Evolutionary conservation across 371 early-diverging fungal genomes (phyloP), one percentile per base, ranked within the genome.

Genomic region (Apophysomyces ossiformis): DNA sequence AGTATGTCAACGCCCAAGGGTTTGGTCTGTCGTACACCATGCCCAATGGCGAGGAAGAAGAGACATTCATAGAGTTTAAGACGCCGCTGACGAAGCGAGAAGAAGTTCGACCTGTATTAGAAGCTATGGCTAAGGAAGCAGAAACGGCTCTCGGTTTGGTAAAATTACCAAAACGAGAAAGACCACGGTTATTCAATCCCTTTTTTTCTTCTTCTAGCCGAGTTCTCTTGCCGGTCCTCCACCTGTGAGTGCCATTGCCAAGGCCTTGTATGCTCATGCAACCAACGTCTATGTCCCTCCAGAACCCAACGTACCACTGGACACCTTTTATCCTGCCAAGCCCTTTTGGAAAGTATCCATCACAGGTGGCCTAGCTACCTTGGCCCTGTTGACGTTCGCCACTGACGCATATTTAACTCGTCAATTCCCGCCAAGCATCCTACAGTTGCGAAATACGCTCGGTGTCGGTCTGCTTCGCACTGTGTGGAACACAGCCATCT

Each of bases 91-190:
- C 72, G 32, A 76, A 75, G 43, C 64, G 80, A 56, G 74, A 79
- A 57, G 72, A 82, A 6, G 75, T 82, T 37, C 71, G 83, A n/a
- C 70, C 74, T 11, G 78, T 79, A 2, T 63, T 82, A 36, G 78
- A 82, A 67, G 68, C 37, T 8, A 82, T 82, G 83, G 83, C 80
- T 11, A 75, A 77, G 56, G 83, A 82, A 69, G 80, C 83, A 7
- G 83, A 82, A 54, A 57, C 43, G 35, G 78, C 79, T 2, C 57
- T 82, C 16, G 82, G 79, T 16, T 56, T 77, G 65, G 77, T 77
- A 77, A 65, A 63, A 54, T 39, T 3, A 8, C 26, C n/a, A 16
- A 21, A 36, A 44, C 15, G 15, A 63, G 21, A 13, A 37, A 7
- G 13, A n/a, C 46, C 13, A 13, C 37, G 15, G 8, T 8, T 18